Percentiles rank a stretch among this genome's conserved stretches.
Conservation (phyloP, 1,284 basidiomycete genomes). For the Leccinum subfulvum region DNA sequence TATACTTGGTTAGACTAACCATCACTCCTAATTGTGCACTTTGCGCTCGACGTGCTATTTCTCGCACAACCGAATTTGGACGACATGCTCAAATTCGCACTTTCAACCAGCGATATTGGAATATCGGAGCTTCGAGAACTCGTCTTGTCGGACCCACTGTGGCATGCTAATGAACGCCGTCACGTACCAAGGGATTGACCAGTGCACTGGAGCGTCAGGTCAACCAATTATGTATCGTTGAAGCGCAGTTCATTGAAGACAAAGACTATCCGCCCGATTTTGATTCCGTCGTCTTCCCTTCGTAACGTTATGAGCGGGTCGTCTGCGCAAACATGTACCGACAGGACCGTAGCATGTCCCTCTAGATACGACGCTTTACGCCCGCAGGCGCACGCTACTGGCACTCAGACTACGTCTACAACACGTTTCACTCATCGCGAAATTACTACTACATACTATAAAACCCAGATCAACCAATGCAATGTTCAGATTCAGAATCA, state of each 20-base stretch:
- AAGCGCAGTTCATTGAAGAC: neutral
- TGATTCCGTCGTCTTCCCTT: neutral
- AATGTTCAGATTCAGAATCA: neutral
- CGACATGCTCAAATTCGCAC: neutral
- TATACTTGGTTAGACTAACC: neutral
- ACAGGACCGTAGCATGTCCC: neutral
- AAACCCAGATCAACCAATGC: neutral
- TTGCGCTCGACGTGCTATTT: neutral
- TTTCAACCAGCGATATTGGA: neutral
- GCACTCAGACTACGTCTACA: neutral
- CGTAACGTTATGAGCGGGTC: neutral
- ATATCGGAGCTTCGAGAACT: neutral
- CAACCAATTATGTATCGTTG: neutral
- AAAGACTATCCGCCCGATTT: neutral
- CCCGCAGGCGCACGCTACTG: neutral
- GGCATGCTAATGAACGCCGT: neutral
- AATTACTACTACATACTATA: neutral
- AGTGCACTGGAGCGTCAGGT: neutral
- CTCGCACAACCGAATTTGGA: neutral
- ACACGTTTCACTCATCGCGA: neutral
- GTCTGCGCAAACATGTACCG: neutral
- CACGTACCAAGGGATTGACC: neutral
- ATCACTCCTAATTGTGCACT: neutral
- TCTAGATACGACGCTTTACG: neutral
- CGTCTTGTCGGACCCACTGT: neutral